Percentiles rank a stretch among this genome's conserved stretches.
phyloP scores from a whole-genome alignment of 176 grass and related monocot species.

The Saccharum spontaneum region DNA sequence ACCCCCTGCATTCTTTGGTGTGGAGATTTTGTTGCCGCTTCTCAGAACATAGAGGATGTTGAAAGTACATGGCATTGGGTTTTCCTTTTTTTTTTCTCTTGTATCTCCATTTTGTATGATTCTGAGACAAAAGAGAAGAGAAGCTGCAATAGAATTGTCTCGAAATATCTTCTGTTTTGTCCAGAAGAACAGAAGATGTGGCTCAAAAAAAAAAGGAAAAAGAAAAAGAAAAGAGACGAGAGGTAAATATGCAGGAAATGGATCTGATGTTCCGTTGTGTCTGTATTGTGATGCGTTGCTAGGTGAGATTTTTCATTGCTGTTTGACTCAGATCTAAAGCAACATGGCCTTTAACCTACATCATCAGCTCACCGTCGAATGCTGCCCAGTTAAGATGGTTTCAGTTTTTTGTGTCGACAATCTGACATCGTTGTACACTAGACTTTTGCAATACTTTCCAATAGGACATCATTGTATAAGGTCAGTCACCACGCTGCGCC shows the following conservation, averaged over 20 bases:
- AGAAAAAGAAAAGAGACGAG: background rate
- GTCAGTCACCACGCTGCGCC: background rate
- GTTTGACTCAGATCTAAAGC: background rate
- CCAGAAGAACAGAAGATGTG: background rate
- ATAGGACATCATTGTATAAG: background rate
- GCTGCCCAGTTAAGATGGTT: background rate
- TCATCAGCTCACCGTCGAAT: background rate
- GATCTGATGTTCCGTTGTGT: background rate
- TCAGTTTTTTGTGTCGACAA: background rate
- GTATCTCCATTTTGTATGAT: conserved; percentile 52
- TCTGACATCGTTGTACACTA: background rate
- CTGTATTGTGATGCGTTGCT: background rate
- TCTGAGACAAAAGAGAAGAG: conserved; percentile 34
- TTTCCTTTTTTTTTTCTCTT: background rate
- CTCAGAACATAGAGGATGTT: conserved; percentile 59
- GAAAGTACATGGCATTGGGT: conserved; percentile 35
- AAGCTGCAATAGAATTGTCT: conserved; percentile 43
- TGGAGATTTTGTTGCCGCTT: conserved; percentile 61
- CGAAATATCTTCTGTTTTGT: background rate
- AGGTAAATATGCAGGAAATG: background rate
- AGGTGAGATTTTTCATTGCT: background rate
- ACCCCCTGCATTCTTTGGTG: conserved; percentile 44
- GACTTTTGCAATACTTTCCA: no score
- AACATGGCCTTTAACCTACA: background rate
- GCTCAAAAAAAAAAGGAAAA: background rate